Evolutionary conservation across 352 stramenopile species (phyloP), one percentile per base, ranked within the genome.

Genomic region (Globisporangium rhizosaccharum): DNA sequence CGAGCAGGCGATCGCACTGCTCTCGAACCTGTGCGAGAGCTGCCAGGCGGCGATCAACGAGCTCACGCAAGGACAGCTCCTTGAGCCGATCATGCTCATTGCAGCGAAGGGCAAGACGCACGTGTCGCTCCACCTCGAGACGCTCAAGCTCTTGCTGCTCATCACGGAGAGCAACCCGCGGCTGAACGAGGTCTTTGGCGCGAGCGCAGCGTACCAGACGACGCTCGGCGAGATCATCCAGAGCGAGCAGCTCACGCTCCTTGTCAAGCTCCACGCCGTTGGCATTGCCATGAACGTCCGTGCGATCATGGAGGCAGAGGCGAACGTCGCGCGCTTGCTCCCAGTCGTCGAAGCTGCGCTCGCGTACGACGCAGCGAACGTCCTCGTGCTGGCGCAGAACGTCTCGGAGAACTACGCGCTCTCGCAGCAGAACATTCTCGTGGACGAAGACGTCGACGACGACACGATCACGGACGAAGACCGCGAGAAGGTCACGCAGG

Each of bases 21-120:
- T 96, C 23, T 53, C 75, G 36, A 94, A 96, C 66, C 49, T 96
- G 10, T 92, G 84, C 57, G 86, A 96, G 67, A 94, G 82, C 65
- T 88, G 79, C 61, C 75, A 88, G 23, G 66, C 74, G 6, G 86
- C 86, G 39, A 85, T 96, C 44, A 81, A 91, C 56, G 84, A 96
- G 65, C 71, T 93, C 47, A 92, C 83, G 41, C 76, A 87, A 53
- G 81, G 81, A 56, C 69, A 90, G 26, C 51, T 92, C 57, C 65
- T 94, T 59, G 72, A 85, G 36, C 72, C 79, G 11, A 87, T 92
- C 58, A 87, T 96, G 70, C 72, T 85, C 57, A 76, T 90, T 45
- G 83, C 72, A 7, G 77, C 71, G 25, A 74, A 86, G 53, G 75
- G 70, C 12, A 76, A 72, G 23, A 37, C 65, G 1, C 79, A 90